Conservation (phyloP, 2,329 filamentous ascomycete genomes). For the Fusarium lyarnte region DNA sequence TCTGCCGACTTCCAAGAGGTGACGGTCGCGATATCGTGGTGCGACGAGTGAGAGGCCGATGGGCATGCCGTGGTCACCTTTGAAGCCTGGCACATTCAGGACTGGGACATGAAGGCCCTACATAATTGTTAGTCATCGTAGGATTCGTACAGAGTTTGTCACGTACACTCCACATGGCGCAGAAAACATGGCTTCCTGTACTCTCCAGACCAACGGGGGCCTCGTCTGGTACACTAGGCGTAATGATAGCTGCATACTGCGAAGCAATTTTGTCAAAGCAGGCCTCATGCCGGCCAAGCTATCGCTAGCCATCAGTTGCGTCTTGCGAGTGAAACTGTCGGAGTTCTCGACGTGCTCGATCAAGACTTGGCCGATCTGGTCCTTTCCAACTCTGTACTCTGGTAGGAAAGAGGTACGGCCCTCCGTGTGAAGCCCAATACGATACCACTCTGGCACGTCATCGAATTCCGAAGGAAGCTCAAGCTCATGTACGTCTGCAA, state of each 20-base stretch:
- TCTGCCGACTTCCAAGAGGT: too few species aligned
- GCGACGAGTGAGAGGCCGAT: too few species aligned
- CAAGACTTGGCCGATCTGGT: conserved; percentile 58
- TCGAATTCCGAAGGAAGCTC: conserved; percentile 61
- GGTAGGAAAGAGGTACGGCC: conserved; percentile 63
- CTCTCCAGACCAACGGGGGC: conserved; percentile 63
- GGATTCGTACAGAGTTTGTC: too few species aligned
- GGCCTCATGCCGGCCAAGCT: conserved; percentile 63
- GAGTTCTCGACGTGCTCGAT: conserved; percentile 63
- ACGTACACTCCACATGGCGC: too few species aligned
- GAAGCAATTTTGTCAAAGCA: conserved; percentile 62
- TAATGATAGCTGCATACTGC: conserved; percentile 65
- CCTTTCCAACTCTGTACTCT: conserved; percentile 62
- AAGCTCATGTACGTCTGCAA: conserved; percentile 67
- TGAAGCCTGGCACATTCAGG: too few species aligned
- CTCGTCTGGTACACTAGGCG: conserved; percentile 68
- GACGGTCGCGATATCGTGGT: too few species aligned
- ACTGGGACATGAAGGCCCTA: too few species aligned
- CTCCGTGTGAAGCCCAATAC: conserved; percentile 61
- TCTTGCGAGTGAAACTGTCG: conserved; percentile 54
- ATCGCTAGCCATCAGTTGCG: conserved; percentile 64
- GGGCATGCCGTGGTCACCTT: too few species aligned
- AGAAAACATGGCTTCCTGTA: too few species aligned
- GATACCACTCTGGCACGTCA: conserved; percentile 63
- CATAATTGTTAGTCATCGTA: too few species aligned